Evolutionary conservation across 2,329 filamentous ascomycete species (phyloP).

Genomic region (Penicillium freii): DNA sequence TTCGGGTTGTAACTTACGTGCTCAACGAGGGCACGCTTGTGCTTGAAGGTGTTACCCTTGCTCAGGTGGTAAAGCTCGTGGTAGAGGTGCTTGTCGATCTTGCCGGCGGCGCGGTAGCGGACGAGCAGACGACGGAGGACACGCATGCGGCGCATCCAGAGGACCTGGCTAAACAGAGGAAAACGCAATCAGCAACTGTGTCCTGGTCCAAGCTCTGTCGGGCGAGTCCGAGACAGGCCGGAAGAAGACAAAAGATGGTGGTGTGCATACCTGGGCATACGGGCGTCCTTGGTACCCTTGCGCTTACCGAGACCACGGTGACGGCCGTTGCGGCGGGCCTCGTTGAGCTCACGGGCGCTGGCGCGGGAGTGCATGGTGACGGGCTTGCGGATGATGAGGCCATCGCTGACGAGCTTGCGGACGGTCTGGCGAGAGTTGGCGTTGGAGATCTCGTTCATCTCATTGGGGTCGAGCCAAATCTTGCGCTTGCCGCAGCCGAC

Average conservation of each 20-base stretch:
- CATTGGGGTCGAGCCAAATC: slow-evolving; percentile 99
- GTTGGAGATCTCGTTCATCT: slow-evolving; percentile 99
- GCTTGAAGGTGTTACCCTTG: slow-evolving; percentile 99
- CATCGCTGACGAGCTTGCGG: slow-evolving; percentile 99
- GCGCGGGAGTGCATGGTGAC: slow-evolving; percentile 99
- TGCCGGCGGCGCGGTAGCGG: slow-evolving; percentile 99
- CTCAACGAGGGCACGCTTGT: slow-evolving; percentile 99
- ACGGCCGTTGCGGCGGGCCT: slow-evolving; percentile 89
- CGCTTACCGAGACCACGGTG: slow-evolving; percentile 99
- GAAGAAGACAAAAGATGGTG: not conserved
- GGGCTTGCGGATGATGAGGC: slow-evolving; percentile 99
- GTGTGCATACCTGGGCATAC: slow-evolving; percentile 86
- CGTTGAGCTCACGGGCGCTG: slow-evolving; percentile 91
- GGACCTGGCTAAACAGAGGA: slow-evolving; percentile 69
- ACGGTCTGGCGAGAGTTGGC: slow-evolving; percentile 99
- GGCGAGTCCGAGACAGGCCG: not conserved
- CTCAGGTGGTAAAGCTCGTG: slow-evolving; percentile 99
- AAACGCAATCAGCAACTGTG: slow-evolving; percentile 22
- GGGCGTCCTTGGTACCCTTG: slow-evolving; percentile 99
- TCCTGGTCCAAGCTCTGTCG: not conserved
- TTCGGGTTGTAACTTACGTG: slow-evolving; percentile 68
- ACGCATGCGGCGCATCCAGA: slow-evolving; percentile 99
- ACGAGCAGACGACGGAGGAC: slow-evolving; percentile 98
- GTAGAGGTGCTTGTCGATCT: slow-evolving; percentile 99
- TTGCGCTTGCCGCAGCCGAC: slow-evolving; percentile 99